Evolutionary conservation across 2,329 filamentous ascomycete species (phyloP).

Genomic region (Sporothrix curviconia): DNA sequence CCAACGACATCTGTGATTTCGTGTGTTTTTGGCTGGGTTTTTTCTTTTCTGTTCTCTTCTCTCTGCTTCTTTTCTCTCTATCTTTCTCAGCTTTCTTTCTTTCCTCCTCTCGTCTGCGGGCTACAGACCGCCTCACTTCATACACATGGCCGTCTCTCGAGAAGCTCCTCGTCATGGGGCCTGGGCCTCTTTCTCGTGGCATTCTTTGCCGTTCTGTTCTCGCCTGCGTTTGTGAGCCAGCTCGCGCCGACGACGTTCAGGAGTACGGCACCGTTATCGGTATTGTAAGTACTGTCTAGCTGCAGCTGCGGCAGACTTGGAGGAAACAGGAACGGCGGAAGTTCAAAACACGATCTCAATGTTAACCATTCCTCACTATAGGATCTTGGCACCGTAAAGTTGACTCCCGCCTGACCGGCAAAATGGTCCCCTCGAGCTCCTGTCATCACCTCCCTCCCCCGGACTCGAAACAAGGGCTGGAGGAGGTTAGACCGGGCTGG

Average conservation of each 20-base stretch:
- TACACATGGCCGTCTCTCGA: constrained; percentile 21
- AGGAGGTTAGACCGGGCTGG: not conserved
- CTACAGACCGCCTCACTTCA: not conserved
- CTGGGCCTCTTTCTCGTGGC: constrained; percentile 81
- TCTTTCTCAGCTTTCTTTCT: constrained; percentile 12
- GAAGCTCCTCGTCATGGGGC: constrained; percentile 24
- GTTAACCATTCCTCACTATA: constrained; percentile 20
- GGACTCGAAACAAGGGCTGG: not conserved
- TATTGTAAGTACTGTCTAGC: constrained; percentile 51
- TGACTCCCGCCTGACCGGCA: not conserved
- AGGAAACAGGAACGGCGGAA: not conserved
- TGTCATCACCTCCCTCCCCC: too few relatives aligned
- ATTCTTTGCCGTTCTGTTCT: constrained; percentile 86
- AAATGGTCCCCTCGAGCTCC: not conserved
- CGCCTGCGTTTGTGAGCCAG: constrained; percentile 80
- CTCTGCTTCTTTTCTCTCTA: constrained; percentile 13
- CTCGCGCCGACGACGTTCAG: constrained; percentile 64
- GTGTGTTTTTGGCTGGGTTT: constrained; percentile 3
- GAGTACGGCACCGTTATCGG: constrained; percentile 86
- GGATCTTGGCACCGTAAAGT: constrained; percentile 63
- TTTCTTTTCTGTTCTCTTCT: constrained; percentile 13
- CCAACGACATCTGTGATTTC: not conserved
- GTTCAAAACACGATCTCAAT: not conserved
- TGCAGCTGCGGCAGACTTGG: not conserved
- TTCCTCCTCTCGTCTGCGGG: not conserved